Conservation (phyloP, 805 yeast genomes). For the Nakazawaea ishiwadae region DNA sequence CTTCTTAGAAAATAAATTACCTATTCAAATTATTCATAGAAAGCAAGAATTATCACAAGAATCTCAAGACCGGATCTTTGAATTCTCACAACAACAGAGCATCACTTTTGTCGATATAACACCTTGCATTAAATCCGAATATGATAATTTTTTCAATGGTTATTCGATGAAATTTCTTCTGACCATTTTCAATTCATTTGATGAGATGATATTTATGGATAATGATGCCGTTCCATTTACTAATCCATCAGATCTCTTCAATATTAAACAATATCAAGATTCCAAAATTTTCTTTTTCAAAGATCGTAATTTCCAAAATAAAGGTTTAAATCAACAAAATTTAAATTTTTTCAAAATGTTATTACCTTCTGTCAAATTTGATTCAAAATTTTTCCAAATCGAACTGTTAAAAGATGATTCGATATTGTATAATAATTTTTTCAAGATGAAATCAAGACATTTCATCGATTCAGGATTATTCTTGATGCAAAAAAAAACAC, state of each 20-base stretch:
- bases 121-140: slow-evolving; percentile 1
- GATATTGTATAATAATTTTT: slow-evolving; percentile 31
- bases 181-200: slow-evolving; percentile 31
- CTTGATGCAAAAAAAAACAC: slow-evolving; percentile 39
- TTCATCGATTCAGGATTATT: slow-evolving; percentile 47
- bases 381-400: slow-evolving; percentile 32
- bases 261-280: slow-evolving; percentile 27
- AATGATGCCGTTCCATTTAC: slow-evolving; percentile 39
- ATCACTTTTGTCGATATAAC: slow-evolving; percentile 18
- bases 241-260: slow-evolving; percentile 31
- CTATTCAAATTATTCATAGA: slow-evolving; percentile 20
- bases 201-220: slow-evolving; percentile 34
- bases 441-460: slow-evolving; percentile 36
- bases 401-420: slow-evolving; percentile 20
- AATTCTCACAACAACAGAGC: slow-evolving; percentile 15
- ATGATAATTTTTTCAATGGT: slow-evolving; percentile 20
- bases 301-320: slow-evolving; percentile 33
- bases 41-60: slow-evolving; percentile 23
- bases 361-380: slow-evolving; percentile 38
- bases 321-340: slow-evolving; percentile 25
- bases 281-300: slow-evolving; percentile 41
- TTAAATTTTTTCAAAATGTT: slow-evolving; percentile 40
- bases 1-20: slow-evolving; percentile 17
- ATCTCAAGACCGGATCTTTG: slow-evolving; percentile 20
- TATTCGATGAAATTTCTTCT: slow-evolving; percentile 34